A percentile compares a stretch with the other conserved stretches of the same genome.
These are phyloP conservation scores for Sphaerulina vaccinii DNA, from an alignment of 2,329 filamentous ascomycete genomes.

Conservation along the genomic window DNA sequence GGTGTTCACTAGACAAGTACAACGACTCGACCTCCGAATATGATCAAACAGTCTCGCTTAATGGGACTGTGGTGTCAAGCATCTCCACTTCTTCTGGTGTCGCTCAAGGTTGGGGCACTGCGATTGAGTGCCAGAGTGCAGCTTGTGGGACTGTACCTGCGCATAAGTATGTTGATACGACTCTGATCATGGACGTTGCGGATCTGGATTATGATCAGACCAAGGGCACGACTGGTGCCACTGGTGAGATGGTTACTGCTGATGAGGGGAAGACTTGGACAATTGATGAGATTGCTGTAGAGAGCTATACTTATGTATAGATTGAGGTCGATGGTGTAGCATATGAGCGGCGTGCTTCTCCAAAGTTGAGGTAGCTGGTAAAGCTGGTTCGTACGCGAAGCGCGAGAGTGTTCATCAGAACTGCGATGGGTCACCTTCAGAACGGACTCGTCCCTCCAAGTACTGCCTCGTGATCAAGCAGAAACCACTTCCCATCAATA, in stretches of 20 bases:
- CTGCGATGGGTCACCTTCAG: too few relatives aligned
- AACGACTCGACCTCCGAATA: constrained; percentile 43
- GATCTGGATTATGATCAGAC: constrained; percentile 45
- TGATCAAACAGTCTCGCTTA: constrained; percentile 31
- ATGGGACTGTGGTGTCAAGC: constrained; percentile 27
- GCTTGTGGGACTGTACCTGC: constrained; percentile 45
- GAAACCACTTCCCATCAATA: too few relatives aligned
- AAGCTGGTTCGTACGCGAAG: too few relatives aligned
- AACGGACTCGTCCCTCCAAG: too few relatives aligned
- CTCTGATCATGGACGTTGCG: constrained; percentile 37
- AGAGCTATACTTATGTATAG: constrained; percentile 11
- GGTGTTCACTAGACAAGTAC: constrained; percentile 36
- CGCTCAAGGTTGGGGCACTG: constrained; percentile 16
- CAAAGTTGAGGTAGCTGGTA: too few relatives aligned
- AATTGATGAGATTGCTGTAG: constrained; percentile 41
- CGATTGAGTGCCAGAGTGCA: constrained; percentile 27
- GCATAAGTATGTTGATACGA: constrained; percentile 46
- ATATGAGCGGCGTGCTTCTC: too few relatives aligned
- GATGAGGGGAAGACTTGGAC: constrained; percentile 48
- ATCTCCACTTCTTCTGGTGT: constrained; percentile 10
- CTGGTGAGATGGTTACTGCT: constrained; percentile 42
- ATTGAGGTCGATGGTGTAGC: too few relatives aligned
- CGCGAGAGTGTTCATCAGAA: too few relatives aligned
- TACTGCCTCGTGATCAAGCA: too few relatives aligned
- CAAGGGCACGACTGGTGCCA: constrained; percentile 41